Conservation (phyloP, 129 eudicot species). For the Lonicera japonica region DNA sequence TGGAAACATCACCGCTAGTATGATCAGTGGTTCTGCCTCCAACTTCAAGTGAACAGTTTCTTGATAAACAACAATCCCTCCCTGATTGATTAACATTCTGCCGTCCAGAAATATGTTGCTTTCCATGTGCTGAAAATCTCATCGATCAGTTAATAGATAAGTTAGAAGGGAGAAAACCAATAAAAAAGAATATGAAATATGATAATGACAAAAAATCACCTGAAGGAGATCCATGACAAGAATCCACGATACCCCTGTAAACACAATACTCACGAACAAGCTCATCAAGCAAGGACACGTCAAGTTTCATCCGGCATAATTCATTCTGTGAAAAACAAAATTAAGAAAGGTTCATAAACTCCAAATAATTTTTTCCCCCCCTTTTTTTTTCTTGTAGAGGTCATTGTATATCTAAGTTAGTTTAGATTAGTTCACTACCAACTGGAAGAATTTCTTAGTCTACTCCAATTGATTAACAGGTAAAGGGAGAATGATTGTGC, state of each 20-base stretch:
- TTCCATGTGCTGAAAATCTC: slow-evolving; percentile 27
- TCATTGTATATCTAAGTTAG: too few species aligned
- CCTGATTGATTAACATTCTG: slow-evolving; percentile 26
- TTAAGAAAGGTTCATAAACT: not conserved
- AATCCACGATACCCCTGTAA: slow-evolving; percentile 84
- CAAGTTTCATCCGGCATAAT: slow-evolving; percentile 83
- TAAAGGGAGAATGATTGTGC: too few species aligned
- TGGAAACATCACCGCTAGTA: slow-evolving; percentile 42
- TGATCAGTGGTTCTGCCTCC: slow-evolving; percentile 32
- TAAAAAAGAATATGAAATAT: not conserved
- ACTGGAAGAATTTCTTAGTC: too few species aligned
- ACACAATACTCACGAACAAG: slow-evolving; percentile 91
- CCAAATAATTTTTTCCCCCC: not conserved
- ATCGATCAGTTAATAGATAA: slow-evolving; percentile 1
- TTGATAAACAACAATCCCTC: slow-evolving; percentile 39
- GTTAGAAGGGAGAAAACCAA: not conserved
- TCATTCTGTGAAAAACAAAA: slow-evolving; percentile 64
- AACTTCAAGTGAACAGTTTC: slow-evolving; percentile 38
- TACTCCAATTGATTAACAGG: too few species aligned
- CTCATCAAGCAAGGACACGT: slow-evolving; percentile 66
- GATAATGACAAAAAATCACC: slow-evolving; percentile 17
- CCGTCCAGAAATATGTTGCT: slow-evolving; percentile 19
- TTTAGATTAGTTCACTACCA: too few species aligned
- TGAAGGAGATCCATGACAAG: slow-evolving; percentile 26
- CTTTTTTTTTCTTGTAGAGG: too few species aligned